Evolutionary conservation across 2,329 filamentous ascomycete species (phyloP), one percentile per base, ranked within the genome.

Genomic region (Exutisphaerella laricina): DNA sequence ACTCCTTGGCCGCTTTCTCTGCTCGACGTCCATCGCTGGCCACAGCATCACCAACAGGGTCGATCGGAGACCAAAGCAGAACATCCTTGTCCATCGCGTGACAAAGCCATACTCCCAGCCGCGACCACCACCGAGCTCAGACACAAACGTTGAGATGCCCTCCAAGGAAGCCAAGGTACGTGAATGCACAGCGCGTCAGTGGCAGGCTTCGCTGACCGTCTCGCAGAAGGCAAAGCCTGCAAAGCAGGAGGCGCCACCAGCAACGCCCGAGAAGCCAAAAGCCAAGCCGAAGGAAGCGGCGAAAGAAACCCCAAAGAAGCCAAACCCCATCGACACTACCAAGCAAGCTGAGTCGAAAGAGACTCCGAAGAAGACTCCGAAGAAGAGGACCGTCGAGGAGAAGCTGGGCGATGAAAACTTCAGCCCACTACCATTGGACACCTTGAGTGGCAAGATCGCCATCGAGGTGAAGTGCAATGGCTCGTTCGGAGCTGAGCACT

Each of bases 381-480:
- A 42, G 41, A 54, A 55, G 46, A 41, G 38, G 5, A 37, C 40
- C 4, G 25, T 32, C 41, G 17, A 32, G 25, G 47, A 49, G 34
- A 56, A 57, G 50, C 23, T 31, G 6, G 42, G 26, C 10, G n/a
- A 17, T 2, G 28, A 39, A 20, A 34, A 49, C 4, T 56, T 43
- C 43, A 41, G 43, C 3, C 28, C n/a, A 5, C 43, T 64, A 6
- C 31, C 35, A 1, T 39, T 41, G 9, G 46, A 53, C 3, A 46
- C 36, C 12, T 35, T 45, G 10, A 41, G 43, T 16, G 45, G 39
- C 6, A 35, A 48, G 2, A 39, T 55, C 2, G 54, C 57, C 0
- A 43, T 65, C 33, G 52, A 56, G 13, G 57, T 60, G 17, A 40
- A 42, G 12, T 54, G 48, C 28, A 54, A 57, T 16, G 57, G 58